Evolutionary conservation across 352 stramenopile species (phyloP).

Genomic region (Plasmopara viticola): DNA sequence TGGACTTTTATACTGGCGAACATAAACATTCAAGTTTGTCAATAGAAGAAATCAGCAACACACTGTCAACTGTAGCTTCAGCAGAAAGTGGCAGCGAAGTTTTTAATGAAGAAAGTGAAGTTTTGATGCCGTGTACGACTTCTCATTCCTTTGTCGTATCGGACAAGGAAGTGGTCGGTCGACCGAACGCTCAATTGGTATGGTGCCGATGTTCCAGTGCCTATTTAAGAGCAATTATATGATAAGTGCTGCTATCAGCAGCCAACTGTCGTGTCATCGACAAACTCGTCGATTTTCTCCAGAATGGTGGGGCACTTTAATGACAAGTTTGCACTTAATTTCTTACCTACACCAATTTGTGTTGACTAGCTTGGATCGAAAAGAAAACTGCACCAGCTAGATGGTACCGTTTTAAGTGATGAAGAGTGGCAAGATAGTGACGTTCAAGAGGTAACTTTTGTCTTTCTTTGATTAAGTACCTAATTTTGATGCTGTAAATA

Average conservation of each 20-base stretch:
- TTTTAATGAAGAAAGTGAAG: conserved; percentile 3
- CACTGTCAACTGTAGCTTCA: conserved; percentile 1
- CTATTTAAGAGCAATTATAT: neutral
- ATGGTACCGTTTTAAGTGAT: conserved; percentile 21
- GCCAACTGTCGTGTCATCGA: conserved; percentile 10
- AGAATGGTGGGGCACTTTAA: conserved; percentile 28
- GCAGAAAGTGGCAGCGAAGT: conserved; percentile 6
- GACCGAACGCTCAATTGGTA: conserved; percentile 21
- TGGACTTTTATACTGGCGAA: conserved; percentile 31
- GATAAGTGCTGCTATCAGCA: conserved; percentile 3
- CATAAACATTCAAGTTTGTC: neutral
- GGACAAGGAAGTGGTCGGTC: conserved; percentile 8
- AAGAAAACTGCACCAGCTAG: conserved; percentile 28
- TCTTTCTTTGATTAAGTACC: neutral
- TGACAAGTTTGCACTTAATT: neutral
- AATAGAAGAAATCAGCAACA: neutral
- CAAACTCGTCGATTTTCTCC: conserved; percentile 25
- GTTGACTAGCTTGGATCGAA: conserved; percentile 29
- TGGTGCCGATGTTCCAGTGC: neutral
- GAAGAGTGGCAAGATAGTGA: conserved; percentile 4
- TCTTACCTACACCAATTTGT: neutral
- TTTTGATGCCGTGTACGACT: conserved; percentile 8
- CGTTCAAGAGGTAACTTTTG: conserved; percentile 7
- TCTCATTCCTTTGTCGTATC: conserved; percentile 1
- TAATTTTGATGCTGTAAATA: neutral